Percentiles rank a stretch among this genome's conserved stretches.
Evolutionary conservation across 352 stramenopile species (phyloP).

Genomic region (Globisporangium cystogenes): DNA sequence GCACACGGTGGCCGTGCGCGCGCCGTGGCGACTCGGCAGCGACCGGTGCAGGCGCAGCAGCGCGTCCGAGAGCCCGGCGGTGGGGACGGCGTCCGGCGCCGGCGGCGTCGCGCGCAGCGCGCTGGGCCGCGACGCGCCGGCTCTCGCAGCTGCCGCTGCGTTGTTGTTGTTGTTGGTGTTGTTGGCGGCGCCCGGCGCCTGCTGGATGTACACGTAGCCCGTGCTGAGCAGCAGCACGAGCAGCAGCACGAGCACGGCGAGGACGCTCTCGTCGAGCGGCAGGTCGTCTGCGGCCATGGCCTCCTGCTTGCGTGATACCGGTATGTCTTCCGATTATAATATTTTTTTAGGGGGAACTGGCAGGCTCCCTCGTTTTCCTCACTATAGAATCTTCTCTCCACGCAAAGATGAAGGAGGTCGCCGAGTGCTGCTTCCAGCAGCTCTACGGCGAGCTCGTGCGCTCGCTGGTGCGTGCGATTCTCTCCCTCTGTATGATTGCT

Average conservation of each 20-base stretch:
- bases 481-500: neutral
- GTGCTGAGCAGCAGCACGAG: conserved; percentile 68
- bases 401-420: conserved; percentile 88
- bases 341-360: too few species aligned
- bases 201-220: conserved; percentile 70
- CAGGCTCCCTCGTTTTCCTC: too few species aligned
- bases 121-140: conserved; percentile 4
- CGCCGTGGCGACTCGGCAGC: conserved; percentile 56
- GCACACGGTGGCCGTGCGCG: conserved; percentile 65
- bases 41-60: conserved; percentile 53
- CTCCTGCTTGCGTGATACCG: too few species aligned
- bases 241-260: conserved; percentile 65
- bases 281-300: conserved; percentile 10
- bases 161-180: neutral
- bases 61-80: conserved; percentile 31
- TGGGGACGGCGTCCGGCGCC: conserved; percentile 28
- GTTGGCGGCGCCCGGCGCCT: conserved; percentile 11
- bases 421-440: conserved; percentile 85
- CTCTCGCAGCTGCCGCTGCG: neutral
- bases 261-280: conserved; percentile 54
- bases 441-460: conserved; percentile 84
- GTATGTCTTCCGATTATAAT: too few species aligned
- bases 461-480: conserved; percentile 54
- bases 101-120: conserved; percentile 12
- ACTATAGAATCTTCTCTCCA: too few species aligned